Percentiles rank a stretch among this genome's conserved stretches.
Conservation (phyloP, 768 basidiomycete species). For the Pleurotus citrinopileatus region DNA sequence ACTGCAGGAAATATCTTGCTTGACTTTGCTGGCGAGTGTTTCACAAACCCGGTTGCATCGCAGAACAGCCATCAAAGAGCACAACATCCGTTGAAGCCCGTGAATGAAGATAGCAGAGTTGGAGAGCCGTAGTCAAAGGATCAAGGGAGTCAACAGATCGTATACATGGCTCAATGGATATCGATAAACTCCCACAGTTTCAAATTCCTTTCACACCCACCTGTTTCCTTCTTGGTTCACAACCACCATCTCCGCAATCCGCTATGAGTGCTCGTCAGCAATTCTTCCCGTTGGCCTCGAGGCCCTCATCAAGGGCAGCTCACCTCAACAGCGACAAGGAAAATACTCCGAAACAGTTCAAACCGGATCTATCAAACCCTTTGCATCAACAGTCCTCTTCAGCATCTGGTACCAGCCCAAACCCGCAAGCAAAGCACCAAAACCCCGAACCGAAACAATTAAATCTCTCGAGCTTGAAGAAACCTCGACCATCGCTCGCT, state of each 20-base stretch:
- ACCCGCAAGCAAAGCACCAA: conserved; percentile 5
- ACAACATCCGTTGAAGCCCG: too few species aligned
- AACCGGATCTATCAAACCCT: conserved; percentile 10
- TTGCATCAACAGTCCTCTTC: conserved; percentile 6
- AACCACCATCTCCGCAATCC: neutral
- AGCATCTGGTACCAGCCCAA: conserved; percentile 1
- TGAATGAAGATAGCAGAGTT: too few species aligned
- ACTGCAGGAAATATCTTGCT: too few species aligned
- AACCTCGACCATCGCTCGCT: neutral
- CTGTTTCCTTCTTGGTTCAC: neutral
- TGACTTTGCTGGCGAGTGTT: too few species aligned
- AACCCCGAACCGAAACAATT: conserved; percentile 1
- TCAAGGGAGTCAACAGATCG: too few species aligned
- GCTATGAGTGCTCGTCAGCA: conserved; percentile 11
- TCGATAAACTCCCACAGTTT: too few species aligned
- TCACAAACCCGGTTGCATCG: too few species aligned
- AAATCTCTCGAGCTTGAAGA: conserved; percentile 8
- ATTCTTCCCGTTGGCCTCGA: conserved; percentile 9
- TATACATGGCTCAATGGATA: too few species aligned
- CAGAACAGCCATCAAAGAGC: too few species aligned
- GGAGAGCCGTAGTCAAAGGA: too few species aligned
- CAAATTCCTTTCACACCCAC: neutral
- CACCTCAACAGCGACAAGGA: neutral
- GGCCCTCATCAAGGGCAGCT: conserved; percentile 8
- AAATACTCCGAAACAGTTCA: conserved; percentile 1